phyloP scores from a whole-genome alignment of 495 filamentous ascomycete genomes.

The Aspergillus olivimuriae region DNA sequence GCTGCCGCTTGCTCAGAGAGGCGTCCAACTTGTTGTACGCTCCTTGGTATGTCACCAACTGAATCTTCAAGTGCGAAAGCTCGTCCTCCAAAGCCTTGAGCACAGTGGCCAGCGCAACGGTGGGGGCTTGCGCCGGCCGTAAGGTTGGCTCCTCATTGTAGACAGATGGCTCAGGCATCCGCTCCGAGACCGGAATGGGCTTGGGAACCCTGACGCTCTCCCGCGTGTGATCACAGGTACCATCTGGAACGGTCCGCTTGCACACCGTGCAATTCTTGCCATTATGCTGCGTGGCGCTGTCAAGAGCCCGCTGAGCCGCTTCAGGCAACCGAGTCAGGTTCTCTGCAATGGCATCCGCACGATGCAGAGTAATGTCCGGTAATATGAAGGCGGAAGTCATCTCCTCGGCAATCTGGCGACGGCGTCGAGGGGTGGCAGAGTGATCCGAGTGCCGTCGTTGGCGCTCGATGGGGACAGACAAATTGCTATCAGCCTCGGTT shows the following conservation, averaged over 20 bases:
- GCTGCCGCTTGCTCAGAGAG: constrained; percentile 59
- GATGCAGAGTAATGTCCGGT: constrained; percentile 58
- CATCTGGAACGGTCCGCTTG: constrained; percentile 47
- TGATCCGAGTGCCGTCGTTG: constrained; percentile 43
- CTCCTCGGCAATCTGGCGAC: constrained; percentile 41
- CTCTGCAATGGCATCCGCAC: constrained; percentile 26
- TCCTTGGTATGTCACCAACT: constrained; percentile 50
- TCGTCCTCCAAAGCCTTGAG: constrained; percentile 80
- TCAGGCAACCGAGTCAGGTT: constrained; percentile 34
- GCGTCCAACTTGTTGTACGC: constrained; percentile 64
- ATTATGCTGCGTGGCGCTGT: constrained; percentile 56
- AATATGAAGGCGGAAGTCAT: constrained; percentile 81
- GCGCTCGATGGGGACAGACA: constrained; percentile 31
- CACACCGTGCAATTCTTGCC: constrained; percentile 70
- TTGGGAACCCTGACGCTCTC: constrained; percentile 57
- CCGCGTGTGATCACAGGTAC: constrained; percentile 26
- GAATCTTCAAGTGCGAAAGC: constrained; percentile 68
- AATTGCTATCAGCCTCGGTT: constrained; percentile 24
- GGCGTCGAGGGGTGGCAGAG: constrained; percentile 26
- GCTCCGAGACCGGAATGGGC: constrained; percentile 66
- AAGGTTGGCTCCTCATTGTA: constrained; percentile 68
- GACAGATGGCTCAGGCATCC: constrained; percentile 42
- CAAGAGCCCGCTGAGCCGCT: constrained; percentile 51
- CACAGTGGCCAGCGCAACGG: constrained; percentile 69
- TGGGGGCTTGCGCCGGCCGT: constrained; percentile 68